A percentile compares a stretch with the other conserved stretches of the same genome.
Evolutionary conservation across 2,329 filamentous ascomycete species (phyloP).

Genomic region (Microcera coccophila): DNA sequence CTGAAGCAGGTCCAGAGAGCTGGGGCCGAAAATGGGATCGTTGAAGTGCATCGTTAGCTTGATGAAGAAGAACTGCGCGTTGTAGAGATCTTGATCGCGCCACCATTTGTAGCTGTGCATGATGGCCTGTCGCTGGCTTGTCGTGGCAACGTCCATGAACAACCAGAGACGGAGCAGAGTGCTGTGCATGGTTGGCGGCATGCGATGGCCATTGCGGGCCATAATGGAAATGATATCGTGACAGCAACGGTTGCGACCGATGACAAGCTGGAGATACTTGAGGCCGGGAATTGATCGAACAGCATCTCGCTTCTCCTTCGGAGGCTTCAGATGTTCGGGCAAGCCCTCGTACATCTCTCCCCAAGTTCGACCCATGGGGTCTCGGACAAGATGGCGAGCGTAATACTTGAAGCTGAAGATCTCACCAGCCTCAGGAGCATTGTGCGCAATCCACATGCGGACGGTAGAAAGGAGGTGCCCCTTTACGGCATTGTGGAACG

Average conservation of each 20-base stretch:
- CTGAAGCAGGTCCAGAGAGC: slow-evolving; percentile 48
- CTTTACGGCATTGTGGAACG: slow-evolving; percentile 60
- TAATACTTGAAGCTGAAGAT: slow-evolving; percentile 63
- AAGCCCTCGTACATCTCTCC: slow-evolving; percentile 17
- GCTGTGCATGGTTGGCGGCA: slow-evolving; percentile 45
- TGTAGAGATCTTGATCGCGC: slow-evolving; percentile 56
- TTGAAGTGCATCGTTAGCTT: slow-evolving; percentile 70
- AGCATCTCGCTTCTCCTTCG: slow-evolving; percentile 19
- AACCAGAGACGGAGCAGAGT: slow-evolving; percentile 68
- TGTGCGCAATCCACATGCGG: slow-evolving; percentile 48
- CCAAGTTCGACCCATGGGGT: slow-evolving; percentile 51
- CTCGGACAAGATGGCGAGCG: slow-evolving; percentile 51
- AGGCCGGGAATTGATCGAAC: slow-evolving; percentile 58
- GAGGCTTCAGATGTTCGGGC: not conserved
- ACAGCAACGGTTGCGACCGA: slow-evolving; percentile 53
- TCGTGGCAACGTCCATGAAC: slow-evolving; percentile 63
- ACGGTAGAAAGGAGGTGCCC: slow-evolving; percentile 57
- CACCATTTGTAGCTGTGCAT: slow-evolving; percentile 53
- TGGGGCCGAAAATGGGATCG: slow-evolving; percentile 55
- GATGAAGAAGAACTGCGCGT: slow-evolving; percentile 61
- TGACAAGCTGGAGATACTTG: slow-evolving; percentile 64
- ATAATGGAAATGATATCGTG: slow-evolving; percentile 61
- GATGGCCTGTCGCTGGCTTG: slow-evolving; percentile 49
- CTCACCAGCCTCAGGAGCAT: slow-evolving; percentile 51
- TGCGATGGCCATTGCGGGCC: slow-evolving; percentile 53